These are phyloP conservation scores for Thielaviopsis ethacetica DNA, from an alignment of 2,329 filamentous ascomycete genomes.

Conservation along the genomic window DNA sequence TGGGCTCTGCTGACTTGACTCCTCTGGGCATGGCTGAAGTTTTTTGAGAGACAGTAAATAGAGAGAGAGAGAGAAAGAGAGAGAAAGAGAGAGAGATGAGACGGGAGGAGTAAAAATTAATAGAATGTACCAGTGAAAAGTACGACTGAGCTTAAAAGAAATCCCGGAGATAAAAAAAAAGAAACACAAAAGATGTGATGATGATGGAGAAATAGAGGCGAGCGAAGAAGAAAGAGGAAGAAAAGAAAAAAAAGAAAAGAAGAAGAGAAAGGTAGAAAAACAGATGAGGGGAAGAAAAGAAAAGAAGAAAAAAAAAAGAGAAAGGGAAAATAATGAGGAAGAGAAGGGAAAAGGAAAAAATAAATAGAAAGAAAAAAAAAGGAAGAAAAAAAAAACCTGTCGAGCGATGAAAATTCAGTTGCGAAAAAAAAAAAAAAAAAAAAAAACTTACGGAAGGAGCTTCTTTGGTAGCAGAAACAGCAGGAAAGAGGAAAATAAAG, in stretches of 20 bases:
- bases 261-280: not conserved
- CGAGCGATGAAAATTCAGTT: not conserved
- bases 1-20: no score
- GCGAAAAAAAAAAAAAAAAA: constrained; percentile 4
- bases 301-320: not conserved
- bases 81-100: no score
- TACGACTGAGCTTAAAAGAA: no score
- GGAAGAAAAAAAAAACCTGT: constrained; percentile 2
- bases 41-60: no score
- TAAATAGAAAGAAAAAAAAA: constrained; percentile 1
- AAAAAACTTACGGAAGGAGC: constrained; percentile 1
- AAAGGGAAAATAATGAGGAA: not conserved
- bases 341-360: constrained; percentile 2
- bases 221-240: not conserved
- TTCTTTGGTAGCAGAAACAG: not conserved
- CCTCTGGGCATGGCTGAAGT: no score
- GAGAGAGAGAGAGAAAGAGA: no score
- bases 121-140: no score
- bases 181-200: not conserved
- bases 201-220: not conserved
- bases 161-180: not conserved
- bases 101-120: no score
- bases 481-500: constrained; percentile 8
- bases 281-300: not conserved
- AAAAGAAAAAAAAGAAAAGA: not conserved